A percentile compares a stretch with the other conserved stretches of the same genome.
Evolutionary conservation across 163 green algal species (phyloP).

Genomic region (Chlamydomonas reinhardtii): DNA sequence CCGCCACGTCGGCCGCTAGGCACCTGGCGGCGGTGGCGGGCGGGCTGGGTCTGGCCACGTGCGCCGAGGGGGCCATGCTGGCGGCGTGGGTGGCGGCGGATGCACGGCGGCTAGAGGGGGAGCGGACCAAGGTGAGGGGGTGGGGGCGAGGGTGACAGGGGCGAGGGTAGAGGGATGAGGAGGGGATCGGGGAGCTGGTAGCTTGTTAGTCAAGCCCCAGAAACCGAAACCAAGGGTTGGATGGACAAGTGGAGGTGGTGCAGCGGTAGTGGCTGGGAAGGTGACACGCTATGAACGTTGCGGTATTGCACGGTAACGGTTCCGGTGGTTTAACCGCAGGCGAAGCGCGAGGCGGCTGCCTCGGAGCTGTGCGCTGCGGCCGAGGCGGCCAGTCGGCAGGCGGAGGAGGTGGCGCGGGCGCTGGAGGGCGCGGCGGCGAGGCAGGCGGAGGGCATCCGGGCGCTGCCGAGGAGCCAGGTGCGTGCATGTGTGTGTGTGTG

Average conservation of each 20-base stretch:
- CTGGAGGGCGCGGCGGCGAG: slow-evolving; percentile 1
- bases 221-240: too few species aligned
- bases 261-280: too few species aligned
- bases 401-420: not conserved
- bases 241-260: too few species aligned
- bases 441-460: not conserved
- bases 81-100: slow-evolving; percentile 26
- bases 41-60: slow-evolving; percentile 11
- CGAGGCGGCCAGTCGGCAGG: not conserved
- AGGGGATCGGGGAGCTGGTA: too few species aligned
- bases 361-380: not conserved
- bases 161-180: too few species aligned
- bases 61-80: slow-evolving; percentile 6
- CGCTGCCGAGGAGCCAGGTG: not conserved
- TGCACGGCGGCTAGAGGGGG: not conserved
- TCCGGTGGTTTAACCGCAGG: too few species aligned
- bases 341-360: not conserved
- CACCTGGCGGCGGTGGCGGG: slow-evolving; percentile 6
- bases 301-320: too few species aligned
- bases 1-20: not conserved
- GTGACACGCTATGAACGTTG: too few species aligned
- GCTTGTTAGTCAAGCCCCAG: too few species aligned
- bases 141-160: too few species aligned
- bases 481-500: too few species aligned
- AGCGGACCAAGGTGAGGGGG: slow-evolving; percentile 1